Percentiles rank a stretch among this genome's conserved stretches.
Conservation (phyloP, 768 basidiomycete species). For the Tricholoma hemisulphureum region DNA sequence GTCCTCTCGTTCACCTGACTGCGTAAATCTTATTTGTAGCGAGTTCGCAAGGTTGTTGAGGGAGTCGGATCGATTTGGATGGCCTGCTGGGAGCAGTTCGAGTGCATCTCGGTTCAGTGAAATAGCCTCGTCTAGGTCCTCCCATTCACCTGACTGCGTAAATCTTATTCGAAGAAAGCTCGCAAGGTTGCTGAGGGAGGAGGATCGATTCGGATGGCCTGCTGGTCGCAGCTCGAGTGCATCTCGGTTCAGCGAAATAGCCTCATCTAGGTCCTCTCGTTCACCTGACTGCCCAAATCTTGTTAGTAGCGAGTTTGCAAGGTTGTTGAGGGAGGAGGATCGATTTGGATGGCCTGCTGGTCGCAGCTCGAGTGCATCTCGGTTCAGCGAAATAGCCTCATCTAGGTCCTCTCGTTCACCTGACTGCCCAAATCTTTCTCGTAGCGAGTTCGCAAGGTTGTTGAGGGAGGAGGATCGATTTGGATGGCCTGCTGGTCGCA, state of each 20-base stretch:
- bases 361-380: slow-evolving; percentile 8
- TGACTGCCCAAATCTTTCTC: slow-evolving; percentile 17
- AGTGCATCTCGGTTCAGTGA: slow-evolving; percentile 7
- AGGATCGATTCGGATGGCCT: slow-evolving; percentile 16
- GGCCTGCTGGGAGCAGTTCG: slow-evolving; percentile 12
- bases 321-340: slow-evolving; percentile 9
- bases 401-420: slow-evolving; percentile 15
- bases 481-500: slow-evolving; percentile 6
- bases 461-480: slow-evolving; percentile 4
- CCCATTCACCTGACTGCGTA: slow-evolving; percentile 15
- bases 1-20: slow-evolving; percentile 3
- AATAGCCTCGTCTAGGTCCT: slow-evolving; percentile 30
- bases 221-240: slow-evolving; percentile 23
- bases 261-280: slow-evolving; percentile 21
- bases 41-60: slow-evolving; percentile 11
- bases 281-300: slow-evolving; percentile 27
- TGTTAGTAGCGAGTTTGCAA: slow-evolving; percentile 15
- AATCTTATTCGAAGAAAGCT: slow-evolving; percentile 27
- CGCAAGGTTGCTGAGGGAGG: slow-evolving; percentile 24
- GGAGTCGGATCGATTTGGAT: slow-evolving; percentile 9
- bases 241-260: slow-evolving; percentile 23
- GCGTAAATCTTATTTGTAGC: slow-evolving; percentile 3
- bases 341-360: slow-evolving; percentile 10
- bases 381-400: slow-evolving; percentile 16
- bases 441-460: slow-evolving; percentile 11